Evolutionary conservation across 495 filamentous ascomycete genomes (phyloP), one percentile per base, ranked within the genome.

Genomic region (Tuber calosporum): DNA sequence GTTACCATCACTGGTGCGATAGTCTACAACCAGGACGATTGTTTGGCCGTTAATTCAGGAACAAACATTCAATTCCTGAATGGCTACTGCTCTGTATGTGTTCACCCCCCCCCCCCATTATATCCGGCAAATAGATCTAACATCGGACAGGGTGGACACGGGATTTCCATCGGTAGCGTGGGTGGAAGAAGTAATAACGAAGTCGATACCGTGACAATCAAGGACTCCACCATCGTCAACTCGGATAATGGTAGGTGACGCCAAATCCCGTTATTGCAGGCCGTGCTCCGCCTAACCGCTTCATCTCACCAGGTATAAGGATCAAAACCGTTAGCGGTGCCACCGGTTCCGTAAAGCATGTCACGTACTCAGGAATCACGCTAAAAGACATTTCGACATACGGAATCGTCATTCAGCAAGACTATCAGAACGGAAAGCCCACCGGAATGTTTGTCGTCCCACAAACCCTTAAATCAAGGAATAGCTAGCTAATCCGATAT

Each of bases 111-210:
- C 88, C 89, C 75, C 81, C 83, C 17, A 30, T 62, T 11, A 87
- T 89, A 81, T 85, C 84, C 20, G 83, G 84, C n/a, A 86, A 85
- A 26, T 81, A 80, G 70, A 83, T 71, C 69, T 71, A 43, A 71
- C 39, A 45, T 87, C 53, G 26, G 87, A 83, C 85, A 83, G 43
- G 88, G 88, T 17, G 88, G 88, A n/a, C 89, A 90, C 80, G 89
- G 89, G n/a, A 82, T 91, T 19, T 89, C 87, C 70, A 90, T 92
- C 74, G 89, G 90, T n/a, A 89, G 87, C 26, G 87, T 92, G 30
- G 89, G 90, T 48, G 87, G 87, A 7, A 86, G 88, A n/a, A 77
- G 74, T 48, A 82, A 89, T 81, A 91, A 91, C 85, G 86, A 78
- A 39, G 89, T 90, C 73, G 74, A 82, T 34, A 86, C 84, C 75